These are phyloP conservation scores for Gossypium australe DNA, from an alignment of 345 rosid genomes.

Conservation along the genomic window DNA sequence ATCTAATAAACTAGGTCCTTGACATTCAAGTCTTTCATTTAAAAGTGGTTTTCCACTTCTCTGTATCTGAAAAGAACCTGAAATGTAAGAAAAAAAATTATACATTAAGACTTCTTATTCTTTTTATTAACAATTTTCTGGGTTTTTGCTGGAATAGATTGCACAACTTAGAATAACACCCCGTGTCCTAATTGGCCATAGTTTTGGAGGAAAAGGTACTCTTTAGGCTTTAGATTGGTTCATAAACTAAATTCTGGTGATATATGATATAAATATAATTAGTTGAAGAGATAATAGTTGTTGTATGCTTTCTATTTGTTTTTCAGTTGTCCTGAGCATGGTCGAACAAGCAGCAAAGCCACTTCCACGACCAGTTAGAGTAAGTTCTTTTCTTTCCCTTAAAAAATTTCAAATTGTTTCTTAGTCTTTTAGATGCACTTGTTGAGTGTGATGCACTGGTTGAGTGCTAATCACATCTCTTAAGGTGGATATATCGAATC, in stretches of 20 bases:
- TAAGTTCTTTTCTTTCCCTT: constrained; percentile 26
- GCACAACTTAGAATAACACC: constrained; percentile 78
- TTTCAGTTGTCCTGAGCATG: constrained; percentile 88
- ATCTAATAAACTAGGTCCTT: neutral
- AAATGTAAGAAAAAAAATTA: neutral
- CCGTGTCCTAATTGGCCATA: constrained; percentile 85
- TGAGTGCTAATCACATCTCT: neutral
- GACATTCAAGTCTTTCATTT: neutral
- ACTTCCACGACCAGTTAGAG: constrained; percentile 89
- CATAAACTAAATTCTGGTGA: neutral
- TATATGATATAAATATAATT: neutral
- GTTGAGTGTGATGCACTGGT: neutral
- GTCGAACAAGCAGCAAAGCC: constrained; percentile 97
- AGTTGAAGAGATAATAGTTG: constrained; percentile 17
- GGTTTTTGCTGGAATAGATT: constrained; percentile 38
- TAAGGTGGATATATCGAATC: neutral
- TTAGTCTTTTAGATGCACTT: neutral
- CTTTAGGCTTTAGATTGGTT: constrained; percentile 6
- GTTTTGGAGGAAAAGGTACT: constrained; percentile 97
- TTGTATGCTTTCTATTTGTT: constrained; percentile 22
- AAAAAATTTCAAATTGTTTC: constrained; percentile 8
- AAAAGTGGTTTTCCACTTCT: neutral
- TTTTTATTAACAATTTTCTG: neutral
- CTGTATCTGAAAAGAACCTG: neutral
- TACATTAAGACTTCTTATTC: neutral